Evolutionary conservation across 768 basidiomycete species (phyloP), one percentile per base, ranked within the genome.

Genomic region (Tricholoma furcatifolium): DNA sequence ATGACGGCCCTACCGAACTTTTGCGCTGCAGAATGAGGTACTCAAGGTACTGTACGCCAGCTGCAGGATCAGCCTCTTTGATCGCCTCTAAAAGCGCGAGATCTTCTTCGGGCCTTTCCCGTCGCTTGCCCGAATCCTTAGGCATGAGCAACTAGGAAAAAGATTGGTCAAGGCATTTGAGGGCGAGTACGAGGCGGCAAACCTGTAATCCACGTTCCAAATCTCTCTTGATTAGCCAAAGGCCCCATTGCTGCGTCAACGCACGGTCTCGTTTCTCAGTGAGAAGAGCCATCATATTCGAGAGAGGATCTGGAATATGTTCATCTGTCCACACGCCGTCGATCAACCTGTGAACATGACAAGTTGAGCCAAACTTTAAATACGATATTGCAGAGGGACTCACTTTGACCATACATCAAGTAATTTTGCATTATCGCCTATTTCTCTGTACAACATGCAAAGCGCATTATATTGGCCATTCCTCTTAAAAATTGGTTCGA

Each of bases 161-260:
- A 31, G 12, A 41, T 52, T 35, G 44, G 35, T 43, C n/a, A n/a
- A n/a, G n/a, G n/a, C n/a, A n/a, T n/a, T n/a, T 50, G 43, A 46
- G 30, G 47, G 41, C 6, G 30, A 17, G 39, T 43, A 49, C 34
- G 38, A 56, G n/a, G 9, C 8, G 41, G 60, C 64, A 43, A 55
- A 90, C 92, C 73, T 84, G 83, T 21, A 97, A 67, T 4, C 86
- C 92, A 40, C 78, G 80, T 21, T 87, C 84, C 0, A 82, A 72
- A 67, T 91, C 84, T 34, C 78, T 77, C 58, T 78, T 81, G 2
- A 84, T 77, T 18, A 97, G 69, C 93, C 94, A 96, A 7, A 91
- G 69, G 2, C 82, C 87, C 84, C 93, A 94, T 47, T 80, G 77
- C 55, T 87, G 84, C 4, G 83, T 80, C 47, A 93, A 62, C 2